Evolutionary conservation across 805 yeast genomes (phyloP), one percentile per base, ranked within the genome.

Genomic region (Metschnikowia gelsemii): DNA sequence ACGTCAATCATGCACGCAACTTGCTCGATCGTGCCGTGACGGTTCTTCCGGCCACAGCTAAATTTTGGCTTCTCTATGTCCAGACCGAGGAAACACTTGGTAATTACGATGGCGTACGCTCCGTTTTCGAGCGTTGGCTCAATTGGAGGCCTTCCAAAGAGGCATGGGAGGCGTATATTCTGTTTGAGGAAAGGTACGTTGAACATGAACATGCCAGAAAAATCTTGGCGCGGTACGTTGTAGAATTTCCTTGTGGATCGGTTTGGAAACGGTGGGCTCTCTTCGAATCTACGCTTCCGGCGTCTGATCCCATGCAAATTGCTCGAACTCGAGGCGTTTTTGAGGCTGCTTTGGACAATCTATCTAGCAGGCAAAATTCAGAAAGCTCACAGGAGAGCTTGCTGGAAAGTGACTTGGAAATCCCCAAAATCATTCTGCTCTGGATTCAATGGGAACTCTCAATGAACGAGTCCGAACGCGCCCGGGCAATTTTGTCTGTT

Each of bases 1-100:
- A 84, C 52, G 73, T 88, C 40, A 88, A 87, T 55, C 97, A 90
- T 64, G 97, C 97, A 0, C 68, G 96, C 51, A 90, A 91, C 57
- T 54, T 93, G 20, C 66, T 91, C 22, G 89, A 88, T 38, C 67
- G 97, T 31, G 95, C 88, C 0, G 80, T 85, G 0, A 74, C 80
- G 2, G 61, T 79, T 0, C 65, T 90, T 19, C 98, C 98, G 0
- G 69, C 87, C 19, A 80, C 84, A 3, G 90, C 84, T 53, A 90
- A 90, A 58, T 64, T 91, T 16, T 91, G 98, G 97, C 86, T 78
- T 57, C 73, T 80, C 45, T 89, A 87, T 55, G 81, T 86, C 6
- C 81, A 84, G 33, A 75, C 90, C 13, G 97, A 89, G 61, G 97
- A 89, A 61, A 74, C 84, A 0, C 63, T 88, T 19, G 81, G 80